These are phyloP conservation scores for Fusarium papillatum DNA, from an alignment of 2,329 filamentous ascomycete genomes.

Conservation along the genomic window DNA sequence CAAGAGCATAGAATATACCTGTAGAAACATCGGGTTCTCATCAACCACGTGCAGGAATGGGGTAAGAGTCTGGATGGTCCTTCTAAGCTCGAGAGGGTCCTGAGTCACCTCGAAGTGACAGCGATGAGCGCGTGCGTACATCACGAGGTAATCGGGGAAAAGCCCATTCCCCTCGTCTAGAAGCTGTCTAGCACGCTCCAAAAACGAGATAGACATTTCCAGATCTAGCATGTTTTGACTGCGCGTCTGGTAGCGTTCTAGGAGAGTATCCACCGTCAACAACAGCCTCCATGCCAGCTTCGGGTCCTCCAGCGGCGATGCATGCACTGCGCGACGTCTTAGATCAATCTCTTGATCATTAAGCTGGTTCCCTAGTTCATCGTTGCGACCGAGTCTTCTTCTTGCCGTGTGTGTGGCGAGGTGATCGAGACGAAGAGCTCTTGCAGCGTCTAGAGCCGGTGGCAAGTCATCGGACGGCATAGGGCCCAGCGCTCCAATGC, in stretches of 20 bases:
- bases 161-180: not conserved
- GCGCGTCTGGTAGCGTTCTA: not conserved
- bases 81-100: not conserved
- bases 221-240: not conserved
- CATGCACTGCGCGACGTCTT: not conserved
- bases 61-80: not conserved
- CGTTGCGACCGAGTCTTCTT: not conserved
- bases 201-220: not conserved
- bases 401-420: not conserved
- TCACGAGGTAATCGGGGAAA: not conserved
- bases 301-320: not conserved
- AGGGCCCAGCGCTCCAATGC: not conserved
- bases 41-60: not conserved
- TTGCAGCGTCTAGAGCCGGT: not conserved
- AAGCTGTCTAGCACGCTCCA: not conserved
- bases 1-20: not conserved
- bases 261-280: not conserved
- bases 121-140: not conserved
- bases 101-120: not conserved
- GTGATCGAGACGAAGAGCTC: not conserved
- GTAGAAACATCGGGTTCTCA: not conserved
- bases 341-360: not conserved
- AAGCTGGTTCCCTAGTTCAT: not conserved
- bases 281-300: not conserved
- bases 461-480: not conserved